Evolutionary conservation across 805 yeast genomes (phyloP).

Genomic region (Lipomyces mesembrius): DNA sequence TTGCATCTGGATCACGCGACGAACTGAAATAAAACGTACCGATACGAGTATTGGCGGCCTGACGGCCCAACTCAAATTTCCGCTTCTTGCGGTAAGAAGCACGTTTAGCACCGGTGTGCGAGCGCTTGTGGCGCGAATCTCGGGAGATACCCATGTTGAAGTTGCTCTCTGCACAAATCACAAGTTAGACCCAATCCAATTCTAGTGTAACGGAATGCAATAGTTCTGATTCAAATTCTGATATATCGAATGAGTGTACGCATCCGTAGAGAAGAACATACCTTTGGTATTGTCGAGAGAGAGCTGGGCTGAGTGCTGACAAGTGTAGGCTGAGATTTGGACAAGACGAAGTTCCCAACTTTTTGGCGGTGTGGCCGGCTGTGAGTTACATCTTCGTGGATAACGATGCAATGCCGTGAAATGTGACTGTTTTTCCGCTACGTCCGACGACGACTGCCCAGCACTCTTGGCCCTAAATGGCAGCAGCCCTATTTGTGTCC

Average conservation of each 20-base stretch:
- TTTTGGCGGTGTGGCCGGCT: slow-evolving; percentile 1
- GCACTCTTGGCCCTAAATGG: background rate
- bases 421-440: background rate
- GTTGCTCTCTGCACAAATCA: slow-evolving; percentile 20
- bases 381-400: background rate
- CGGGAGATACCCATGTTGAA: slow-evolving; percentile 96
- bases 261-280: slow-evolving; percentile 16
- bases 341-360: slow-evolving; percentile 1
- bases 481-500: background rate
- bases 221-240: background rate
- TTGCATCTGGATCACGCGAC: background rate
- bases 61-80: slow-evolving; percentile 99
- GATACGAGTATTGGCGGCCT: slow-evolving; percentile 98
- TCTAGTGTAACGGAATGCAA: background rate
- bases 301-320: slow-evolving; percentile 25
- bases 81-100: slow-evolving; percentile 99
- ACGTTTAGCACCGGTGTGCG: slow-evolving; percentile 99
- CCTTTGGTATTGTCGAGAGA: slow-evolving; percentile 23
- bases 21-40: slow-evolving; percentile 46
- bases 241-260: background rate
- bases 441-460: background rate
- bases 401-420: background rate
- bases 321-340: background rate
- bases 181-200: slow-evolving; percentile 1
- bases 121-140: slow-evolving; percentile 99